Percentiles rank a stretch among this genome's conserved stretches.
phyloP scores from a whole-genome alignment of 129 eudicot species.

The Dittrichia graveolens region DNA sequence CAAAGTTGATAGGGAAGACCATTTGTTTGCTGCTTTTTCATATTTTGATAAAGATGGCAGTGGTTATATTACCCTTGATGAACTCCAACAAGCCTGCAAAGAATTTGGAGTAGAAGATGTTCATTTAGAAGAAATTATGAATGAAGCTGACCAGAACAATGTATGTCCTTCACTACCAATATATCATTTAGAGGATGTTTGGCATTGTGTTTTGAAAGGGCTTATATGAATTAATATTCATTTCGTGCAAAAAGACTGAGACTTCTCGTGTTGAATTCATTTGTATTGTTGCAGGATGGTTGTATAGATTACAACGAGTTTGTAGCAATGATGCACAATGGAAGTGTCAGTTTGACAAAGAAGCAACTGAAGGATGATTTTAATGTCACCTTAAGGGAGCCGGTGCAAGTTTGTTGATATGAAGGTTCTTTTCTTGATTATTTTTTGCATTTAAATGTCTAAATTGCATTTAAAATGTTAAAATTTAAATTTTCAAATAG shows the following conservation, averaged over 20 bases:
- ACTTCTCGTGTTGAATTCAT: constrained; percentile 14
- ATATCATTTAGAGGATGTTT: not conserved
- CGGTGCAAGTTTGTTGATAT: constrained; percentile 38
- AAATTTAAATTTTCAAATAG: constrained; percentile 10
- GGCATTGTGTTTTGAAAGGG: too few relatives aligned
- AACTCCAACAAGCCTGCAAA: constrained; percentile 71
- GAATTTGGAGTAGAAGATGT: constrained; percentile 55
- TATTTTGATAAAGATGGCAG: constrained; percentile 80
- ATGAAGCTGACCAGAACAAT: constrained; percentile 59
- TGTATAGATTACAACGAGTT: constrained; percentile 73
- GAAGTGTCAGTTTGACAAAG: constrained; percentile 40
- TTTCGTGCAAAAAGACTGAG: not conserved
- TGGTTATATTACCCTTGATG: constrained; percentile 78
- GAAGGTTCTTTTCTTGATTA: not conserved
- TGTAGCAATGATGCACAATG: constrained; percentile 78
- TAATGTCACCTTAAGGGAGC: constrained; percentile 32
- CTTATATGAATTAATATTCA: not conserved
- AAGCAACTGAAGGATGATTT: constrained; percentile 43
- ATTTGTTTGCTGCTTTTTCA: constrained; percentile 60
- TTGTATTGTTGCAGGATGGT: constrained; percentile 59
- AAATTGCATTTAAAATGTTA: constrained; percentile 3
- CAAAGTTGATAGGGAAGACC: constrained; percentile 61
- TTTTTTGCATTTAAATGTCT: constrained; percentile 4
- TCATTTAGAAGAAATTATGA: constrained; percentile 57
- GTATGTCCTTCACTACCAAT: constrained; percentile 34